Base-by-base conservation (phyloP, 208 protist species). In the Acanthamoeba lugdunensis region DNA sequence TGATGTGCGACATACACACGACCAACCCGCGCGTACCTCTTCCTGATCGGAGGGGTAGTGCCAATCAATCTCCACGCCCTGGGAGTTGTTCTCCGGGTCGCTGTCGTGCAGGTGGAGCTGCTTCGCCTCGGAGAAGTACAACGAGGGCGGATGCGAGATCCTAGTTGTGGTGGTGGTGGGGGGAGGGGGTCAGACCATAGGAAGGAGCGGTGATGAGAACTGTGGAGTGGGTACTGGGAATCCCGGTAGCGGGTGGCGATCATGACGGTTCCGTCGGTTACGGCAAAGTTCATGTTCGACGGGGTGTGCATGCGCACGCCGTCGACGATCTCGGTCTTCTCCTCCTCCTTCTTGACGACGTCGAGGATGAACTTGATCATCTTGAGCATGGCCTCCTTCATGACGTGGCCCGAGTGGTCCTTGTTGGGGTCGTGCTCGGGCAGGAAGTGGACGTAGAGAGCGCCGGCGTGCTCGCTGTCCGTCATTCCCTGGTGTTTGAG, bases 291-390 rank as follows among this genome's bases (percentile, higher is more conserved):
- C 85, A 91, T 77, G 85, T 69, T 77, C 9, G 85, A 91, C 0
- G 85, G 85, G 13, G 63, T 75, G 63, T 91, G 85, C 61, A 56
- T 75, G 50, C 79, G 79, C n/a, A 88, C 52, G 16, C 79, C 79
- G 30, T 63, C 30, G 75, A 82, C 75, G 4, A 28, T 52, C 28
- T 88, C 79, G 28, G 52, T 65, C 50, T 63, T 56, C 50, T 65
- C 50, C 52, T 88, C 79, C 79, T 88, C 79, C 48, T 65, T 13
- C 79, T 88, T 88, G 25, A 88, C 21, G 48, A 65, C 28, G 54
- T 88, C 79, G 21, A 88, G 79, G 79, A 88, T 88, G 50, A 88
- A 88, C 79, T 88, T 88, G 54, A 88, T 88, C 79, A 88, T 88
- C 79, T 77, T 69, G 85, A 91, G 85, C 56, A 75, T 75, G 8